Percentiles rank a stretch among this genome's conserved stretches.
Evolutionary conservation across 169 alveolate species (phyloP).

Genomic region (Perkinsus chesapeaki): DNA sequence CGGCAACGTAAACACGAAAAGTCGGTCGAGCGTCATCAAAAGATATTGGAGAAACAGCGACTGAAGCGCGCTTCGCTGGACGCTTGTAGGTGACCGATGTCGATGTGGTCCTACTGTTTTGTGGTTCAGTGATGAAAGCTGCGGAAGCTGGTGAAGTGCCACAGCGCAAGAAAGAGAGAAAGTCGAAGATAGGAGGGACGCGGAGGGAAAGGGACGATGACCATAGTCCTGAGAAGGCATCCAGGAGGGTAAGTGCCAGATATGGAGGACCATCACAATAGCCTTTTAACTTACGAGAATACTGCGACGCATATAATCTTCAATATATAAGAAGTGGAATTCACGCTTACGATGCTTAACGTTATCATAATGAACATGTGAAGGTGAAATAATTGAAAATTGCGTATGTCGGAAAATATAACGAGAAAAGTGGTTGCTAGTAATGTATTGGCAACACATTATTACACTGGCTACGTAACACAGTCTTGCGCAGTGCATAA

Average conservation of each 20-base stretch:
- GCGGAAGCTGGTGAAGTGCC: not conserved
- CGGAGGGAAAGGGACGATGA: not conserved
- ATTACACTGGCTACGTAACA: too few species aligned
- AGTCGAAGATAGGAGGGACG: not conserved
- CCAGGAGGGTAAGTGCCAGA: not conserved
- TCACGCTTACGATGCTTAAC: too few species aligned
- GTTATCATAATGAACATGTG: too few species aligned
- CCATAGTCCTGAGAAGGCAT: not conserved
- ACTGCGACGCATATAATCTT: too few species aligned
- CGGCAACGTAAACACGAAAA: not conserved
- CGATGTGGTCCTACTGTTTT: not conserved
- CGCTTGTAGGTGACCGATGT: not conserved
- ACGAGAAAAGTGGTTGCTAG: too few species aligned
- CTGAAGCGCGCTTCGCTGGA: not conserved
- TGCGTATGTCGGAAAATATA: too few species aligned
- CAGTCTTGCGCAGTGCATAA: too few species aligned
- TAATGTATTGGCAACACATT: too few species aligned
- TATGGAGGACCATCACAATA: too few species aligned
- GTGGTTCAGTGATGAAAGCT: not conserved
- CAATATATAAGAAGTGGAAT: too few species aligned
- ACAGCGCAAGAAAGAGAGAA: not conserved
- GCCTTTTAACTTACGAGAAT: too few species aligned
- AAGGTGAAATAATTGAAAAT: too few species aligned
- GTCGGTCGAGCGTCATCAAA: not conserved
- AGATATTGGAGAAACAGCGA: not conserved